Base-by-base conservation (phyloP, 2,329 filamentous ascomycete genomes). In the Fusarium austroafricanum region DNA sequence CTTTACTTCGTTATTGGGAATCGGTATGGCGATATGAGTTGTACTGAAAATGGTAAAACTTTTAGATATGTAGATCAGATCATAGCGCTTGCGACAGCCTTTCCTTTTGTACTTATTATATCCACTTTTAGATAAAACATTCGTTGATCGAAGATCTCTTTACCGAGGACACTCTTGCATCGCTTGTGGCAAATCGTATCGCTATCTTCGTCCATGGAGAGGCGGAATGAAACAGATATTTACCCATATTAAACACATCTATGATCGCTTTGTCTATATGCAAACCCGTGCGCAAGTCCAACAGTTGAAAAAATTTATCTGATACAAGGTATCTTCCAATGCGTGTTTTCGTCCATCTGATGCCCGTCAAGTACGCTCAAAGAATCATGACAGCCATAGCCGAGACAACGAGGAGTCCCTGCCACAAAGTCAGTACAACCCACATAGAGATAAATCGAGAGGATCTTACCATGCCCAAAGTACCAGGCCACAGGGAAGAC, bases 351-450 rank as follows among this genome's bases (percentile, higher is more conserved):
- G n/a, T 15, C 17, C 39, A 15, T 12, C 21, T 17, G 6, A 33
- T 39, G 5, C 49, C 33, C 64, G 26, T 57, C 69, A 33, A 58
- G 53, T 23, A 54, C 66, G 65, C 62, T 61, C 37, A 76, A 44
- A n/a, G 52, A 57, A 63, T 69, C 68, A 51, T 69, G 58, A 51
- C 72, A 75, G 50, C 71, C 74, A 55, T 72, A 47, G 31, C 57
- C 42, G 50, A 66, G 39, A 29, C 53, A 31, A 68, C 71, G 74
- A 66, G 60, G 10, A 54, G 69, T 66, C 35, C 74, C 75, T 76
- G 47, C 46, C 20, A 26, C 1, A 26, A 20, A 18, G 18, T 72
- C 18, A 72, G 55, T 35, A 58, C 21, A 50, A 17, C 31, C 11
- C 10, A 35, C 31, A 33, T 28, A 28, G 12, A 15, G 10, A 61